Conservation (phyloP, 331 rosid genomes). For the Spiraea crenata region DNA sequence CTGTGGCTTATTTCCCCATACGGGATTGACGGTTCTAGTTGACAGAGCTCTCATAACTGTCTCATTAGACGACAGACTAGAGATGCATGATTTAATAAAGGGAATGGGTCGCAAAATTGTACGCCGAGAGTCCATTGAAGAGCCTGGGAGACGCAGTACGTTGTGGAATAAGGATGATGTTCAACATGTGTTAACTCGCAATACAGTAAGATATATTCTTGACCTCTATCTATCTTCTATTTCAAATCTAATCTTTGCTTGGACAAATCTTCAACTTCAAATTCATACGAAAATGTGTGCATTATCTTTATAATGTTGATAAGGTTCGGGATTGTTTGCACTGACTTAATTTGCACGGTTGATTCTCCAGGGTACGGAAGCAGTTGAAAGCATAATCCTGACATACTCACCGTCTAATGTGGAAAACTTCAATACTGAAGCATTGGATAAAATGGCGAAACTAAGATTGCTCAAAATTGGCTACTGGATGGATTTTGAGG, state of each 20-base stretch:
- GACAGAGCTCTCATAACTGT: not conserved
- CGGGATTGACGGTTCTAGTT: not conserved
- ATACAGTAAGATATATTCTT: not conserved
- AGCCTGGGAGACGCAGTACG: slow-evolving; percentile 1
- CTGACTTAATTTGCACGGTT: not conserved
- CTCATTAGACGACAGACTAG: not conserved
- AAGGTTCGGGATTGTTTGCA: not conserved
- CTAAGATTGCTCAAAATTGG: not conserved
- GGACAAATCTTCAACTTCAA: not conserved
- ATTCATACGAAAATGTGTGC: not conserved
- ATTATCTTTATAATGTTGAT: not conserved
- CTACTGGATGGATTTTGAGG: too few relatives aligned
- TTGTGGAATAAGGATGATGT: not conserved
- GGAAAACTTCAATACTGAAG: not conserved
- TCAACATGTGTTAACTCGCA: not conserved
- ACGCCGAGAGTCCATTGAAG: not conserved
- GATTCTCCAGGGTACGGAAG: not conserved
- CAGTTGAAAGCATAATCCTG: not conserved
- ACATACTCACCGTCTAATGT: too few relatives aligned
- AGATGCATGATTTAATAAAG: slow-evolving; percentile 9
- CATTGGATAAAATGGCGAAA: not conserved
- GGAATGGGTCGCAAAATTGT: not conserved
- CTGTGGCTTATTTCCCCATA: not conserved
- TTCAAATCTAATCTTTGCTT: not conserved
- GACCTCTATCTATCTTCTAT: too few relatives aligned